A percentile compares a stretch with the other conserved stretches of the same genome.
phyloP scores from a whole-genome alignment of 495 filamentous ascomycete species.

The Collariella sp. region DNA sequence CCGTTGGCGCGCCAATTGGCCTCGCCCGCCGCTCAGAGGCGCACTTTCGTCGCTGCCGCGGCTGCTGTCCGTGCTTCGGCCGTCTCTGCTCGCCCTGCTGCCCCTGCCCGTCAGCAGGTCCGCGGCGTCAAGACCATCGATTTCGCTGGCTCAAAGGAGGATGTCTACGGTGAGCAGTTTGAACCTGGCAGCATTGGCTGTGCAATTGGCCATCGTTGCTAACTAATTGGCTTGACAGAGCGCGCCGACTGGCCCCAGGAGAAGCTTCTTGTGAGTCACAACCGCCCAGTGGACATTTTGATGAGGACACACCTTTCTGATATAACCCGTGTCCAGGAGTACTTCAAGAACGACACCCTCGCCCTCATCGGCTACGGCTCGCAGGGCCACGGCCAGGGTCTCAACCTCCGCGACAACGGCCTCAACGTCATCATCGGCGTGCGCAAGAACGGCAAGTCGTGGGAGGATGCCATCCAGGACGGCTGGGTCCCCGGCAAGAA shows the following conservation, averaged over 20 bases:
- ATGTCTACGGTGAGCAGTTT: slow-evolving; percentile 65
- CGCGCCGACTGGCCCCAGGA: slow-evolving; percentile 96
- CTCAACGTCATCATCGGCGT: slow-evolving; percentile 98
- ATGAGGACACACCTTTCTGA: not conserved
- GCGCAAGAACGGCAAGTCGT: slow-evolving; percentile 93
- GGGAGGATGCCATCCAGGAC: slow-evolving; percentile 94
- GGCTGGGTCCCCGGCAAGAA: slow-evolving; percentile 98
- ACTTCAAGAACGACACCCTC: slow-evolving; percentile 99
- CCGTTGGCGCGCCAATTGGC: slow-evolving; percentile 64
- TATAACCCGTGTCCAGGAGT: slow-evolving; percentile 55
- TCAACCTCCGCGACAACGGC: slow-evolving; percentile 98
- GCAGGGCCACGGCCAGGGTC: slow-evolving; percentile 94
- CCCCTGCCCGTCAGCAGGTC: slow-evolving; percentile 50
- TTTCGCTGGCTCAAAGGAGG: slow-evolving; percentile 89
- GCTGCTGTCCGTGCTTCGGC: slow-evolving; percentile 48
- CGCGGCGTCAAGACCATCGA: slow-evolving; percentile 82
- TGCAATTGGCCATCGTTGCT: not conserved
- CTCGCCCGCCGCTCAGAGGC: slow-evolving; percentile 56
- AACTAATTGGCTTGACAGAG: slow-evolving; percentile 46
- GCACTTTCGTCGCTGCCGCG: slow-evolving; percentile 61
- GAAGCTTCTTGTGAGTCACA: slow-evolving; percentile 74
- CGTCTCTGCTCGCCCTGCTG: slow-evolving; percentile 43
- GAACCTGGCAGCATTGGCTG: not conserved
- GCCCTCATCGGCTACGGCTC: slow-evolving; percentile 99
- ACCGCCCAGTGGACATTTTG: not conserved